Conservation (phyloP, 139 green algal genomes). For the Chlamydomonas schloesseri region DNA sequence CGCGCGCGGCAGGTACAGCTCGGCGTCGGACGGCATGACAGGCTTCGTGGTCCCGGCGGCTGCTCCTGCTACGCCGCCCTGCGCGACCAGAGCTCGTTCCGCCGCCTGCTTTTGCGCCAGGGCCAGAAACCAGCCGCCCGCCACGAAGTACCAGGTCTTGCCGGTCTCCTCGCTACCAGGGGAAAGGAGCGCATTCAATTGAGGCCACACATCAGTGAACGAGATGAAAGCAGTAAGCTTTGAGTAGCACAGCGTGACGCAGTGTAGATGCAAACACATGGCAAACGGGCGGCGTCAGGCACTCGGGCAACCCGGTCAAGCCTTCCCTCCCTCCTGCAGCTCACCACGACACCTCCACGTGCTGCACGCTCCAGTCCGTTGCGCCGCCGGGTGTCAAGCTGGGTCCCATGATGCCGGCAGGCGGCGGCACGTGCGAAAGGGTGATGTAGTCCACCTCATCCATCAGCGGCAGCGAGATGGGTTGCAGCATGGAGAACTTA, state of each 20-base stretch:
- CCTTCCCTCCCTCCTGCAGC: background rate
- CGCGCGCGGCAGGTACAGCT: background rate
- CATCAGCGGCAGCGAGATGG: slow-evolving; percentile 18
- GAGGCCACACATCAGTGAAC: no score
- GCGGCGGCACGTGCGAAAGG: background rate
- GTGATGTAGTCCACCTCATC: background rate
- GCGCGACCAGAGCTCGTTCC: background rate
- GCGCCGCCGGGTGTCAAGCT: background rate
- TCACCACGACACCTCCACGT: slow-evolving; percentile 38
- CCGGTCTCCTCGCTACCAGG: slow-evolving; percentile 27
- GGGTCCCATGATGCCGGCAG: background rate
- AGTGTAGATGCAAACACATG: no score
- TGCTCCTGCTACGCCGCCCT: no score
- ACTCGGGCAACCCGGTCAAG: no score
- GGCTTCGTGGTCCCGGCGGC: no score
- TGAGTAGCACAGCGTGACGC: no score
- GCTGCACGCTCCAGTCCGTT: slow-evolving; percentile 19
- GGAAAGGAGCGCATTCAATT: no score
- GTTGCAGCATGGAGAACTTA: slow-evolving; percentile 25
- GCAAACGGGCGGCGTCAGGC: no score
- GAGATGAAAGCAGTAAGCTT: no score
- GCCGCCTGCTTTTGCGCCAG: background rate
- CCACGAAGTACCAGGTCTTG: slow-evolving; percentile 30
- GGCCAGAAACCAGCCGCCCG: slow-evolving; percentile 23
- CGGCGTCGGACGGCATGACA: background rate